Evolutionary conservation across 371 early-diverging fungal genomes (phyloP).

Genomic region (Mortierella sp.): DNA sequence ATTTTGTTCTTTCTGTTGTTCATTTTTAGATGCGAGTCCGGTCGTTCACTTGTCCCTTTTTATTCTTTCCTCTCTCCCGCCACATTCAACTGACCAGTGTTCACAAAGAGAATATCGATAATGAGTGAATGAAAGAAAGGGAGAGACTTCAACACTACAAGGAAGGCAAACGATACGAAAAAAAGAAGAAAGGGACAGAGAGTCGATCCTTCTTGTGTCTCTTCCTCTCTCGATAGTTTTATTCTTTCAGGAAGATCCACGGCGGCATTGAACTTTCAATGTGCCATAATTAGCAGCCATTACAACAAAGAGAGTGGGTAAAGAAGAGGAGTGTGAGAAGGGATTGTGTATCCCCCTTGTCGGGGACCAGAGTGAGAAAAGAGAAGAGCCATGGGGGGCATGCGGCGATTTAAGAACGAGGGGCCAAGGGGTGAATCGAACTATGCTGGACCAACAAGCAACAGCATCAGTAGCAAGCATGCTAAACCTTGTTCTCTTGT

Average conservation of each 20-base stretch:
- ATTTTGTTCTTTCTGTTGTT: neutral
- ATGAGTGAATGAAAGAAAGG: neutral
- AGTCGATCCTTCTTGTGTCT: neutral
- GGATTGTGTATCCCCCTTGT: neutral
- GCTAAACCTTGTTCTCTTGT: neutral
- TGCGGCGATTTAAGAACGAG: constrained; percentile 10
- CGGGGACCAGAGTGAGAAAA: neutral
- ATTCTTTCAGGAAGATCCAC: neutral
- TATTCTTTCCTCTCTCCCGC: neutral
- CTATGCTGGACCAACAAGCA: neutral
- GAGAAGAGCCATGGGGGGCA: neutral
- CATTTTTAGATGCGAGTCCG: neutral
- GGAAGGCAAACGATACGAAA: neutral
- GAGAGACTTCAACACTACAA: neutral
- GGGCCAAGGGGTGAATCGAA: constrained; percentile 17
- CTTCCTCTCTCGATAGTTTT: neutral
- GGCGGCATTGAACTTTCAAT: neutral
- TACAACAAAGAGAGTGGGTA: neutral
- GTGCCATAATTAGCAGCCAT: neutral
- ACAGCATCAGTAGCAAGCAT: neutral
- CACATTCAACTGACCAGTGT: neutral
- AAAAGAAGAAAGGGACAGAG: neutral
- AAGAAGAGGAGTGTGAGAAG: neutral
- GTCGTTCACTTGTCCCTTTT: neutral
- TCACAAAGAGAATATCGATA: neutral